Percentiles rank a stretch among this genome's conserved stretches.
Conservation (phyloP, 2,329 filamentous ascomycete species). For the Colletotrichum acutatum region DNA sequence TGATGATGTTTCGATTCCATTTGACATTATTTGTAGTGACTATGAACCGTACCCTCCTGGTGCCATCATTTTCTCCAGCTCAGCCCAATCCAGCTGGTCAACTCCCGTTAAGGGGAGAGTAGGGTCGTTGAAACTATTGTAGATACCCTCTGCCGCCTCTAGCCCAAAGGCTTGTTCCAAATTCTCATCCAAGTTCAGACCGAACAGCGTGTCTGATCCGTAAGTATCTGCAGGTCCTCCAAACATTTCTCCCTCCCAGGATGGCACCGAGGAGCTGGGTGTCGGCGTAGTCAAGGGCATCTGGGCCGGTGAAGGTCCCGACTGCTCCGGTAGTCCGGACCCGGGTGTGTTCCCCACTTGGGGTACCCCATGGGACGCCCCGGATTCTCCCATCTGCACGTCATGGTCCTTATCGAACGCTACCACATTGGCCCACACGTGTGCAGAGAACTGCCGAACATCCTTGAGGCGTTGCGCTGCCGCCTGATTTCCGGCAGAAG, state of each 20-base stretch:
- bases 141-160: slow-evolving; percentile 41
- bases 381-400: slow-evolving; percentile 36
- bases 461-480: slow-evolving; percentile 40
- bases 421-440: slow-evolving; percentile 40
- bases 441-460: slow-evolving; percentile 41
- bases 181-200: slow-evolving; percentile 36
- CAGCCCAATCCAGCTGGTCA: slow-evolving; percentile 43
- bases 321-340: not conserved
- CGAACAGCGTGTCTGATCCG: slow-evolving; percentile 26
- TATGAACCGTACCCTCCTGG: slow-evolving; percentile 23
- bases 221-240: slow-evolving; percentile 23
- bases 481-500: slow-evolving; percentile 40
- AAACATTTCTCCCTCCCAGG: slow-evolving; percentile 35
- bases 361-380: slow-evolving; percentile 27
- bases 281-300: slow-evolving; percentile 21
- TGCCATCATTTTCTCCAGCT: slow-evolving; percentile 43
- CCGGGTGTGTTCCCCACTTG: not conserved
- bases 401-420: slow-evolving; percentile 30
- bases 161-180: slow-evolving; percentile 39
- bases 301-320: slow-evolving; percentile 4
- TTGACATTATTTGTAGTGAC: not conserved
- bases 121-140: slow-evolving; percentile 43
- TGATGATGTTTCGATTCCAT: not conserved
- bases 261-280: slow-evolving; percentile 23
- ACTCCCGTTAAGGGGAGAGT: slow-evolving; percentile 43